A percentile compares a stretch with the other conserved stretches of the same genome.
Conservation (phyloP, 805 yeast genomes). For the Sugiyamaella smithiae region DNA sequence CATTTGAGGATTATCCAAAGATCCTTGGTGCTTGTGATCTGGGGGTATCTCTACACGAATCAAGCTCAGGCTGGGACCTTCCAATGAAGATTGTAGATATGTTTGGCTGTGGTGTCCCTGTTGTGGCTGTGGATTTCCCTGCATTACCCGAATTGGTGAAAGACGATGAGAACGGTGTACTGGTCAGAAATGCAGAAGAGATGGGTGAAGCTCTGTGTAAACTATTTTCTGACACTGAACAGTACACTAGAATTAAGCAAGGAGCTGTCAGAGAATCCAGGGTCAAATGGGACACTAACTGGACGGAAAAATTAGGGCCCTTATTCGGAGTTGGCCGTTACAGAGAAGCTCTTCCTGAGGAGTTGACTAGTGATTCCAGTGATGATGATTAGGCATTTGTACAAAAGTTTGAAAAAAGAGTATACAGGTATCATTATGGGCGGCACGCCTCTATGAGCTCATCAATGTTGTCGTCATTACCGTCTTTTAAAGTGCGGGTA, state of each 20-base stretch:
- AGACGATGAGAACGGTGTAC: constrained; percentile 66
- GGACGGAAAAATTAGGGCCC: constrained; percentile 55
- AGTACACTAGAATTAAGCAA: constrained; percentile 43
- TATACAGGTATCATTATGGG: neutral
- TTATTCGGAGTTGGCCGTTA: constrained; percentile 38
- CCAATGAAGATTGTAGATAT: constrained; percentile 97
- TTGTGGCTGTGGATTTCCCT: constrained; percentile 69
- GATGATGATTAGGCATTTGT: constrained; percentile 4
- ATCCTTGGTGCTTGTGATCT: constrained; percentile 75
- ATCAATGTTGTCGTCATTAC: constrained; percentile 17
- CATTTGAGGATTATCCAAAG: constrained; percentile 73
- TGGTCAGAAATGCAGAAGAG: constrained; percentile 43
- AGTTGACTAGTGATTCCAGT: neutral
- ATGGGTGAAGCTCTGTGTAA: constrained; percentile 43
- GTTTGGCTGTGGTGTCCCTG: constrained; percentile 96
- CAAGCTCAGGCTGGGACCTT: constrained; percentile 89
- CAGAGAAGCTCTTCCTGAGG: constrained; percentile 8
- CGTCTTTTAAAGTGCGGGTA: constrained; percentile 15
- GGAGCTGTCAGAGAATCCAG: constrained; percentile 77
- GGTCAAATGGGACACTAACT: constrained; percentile 70
- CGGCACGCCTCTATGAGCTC: neutral
- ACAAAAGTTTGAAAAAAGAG: neutral
- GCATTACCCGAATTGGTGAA: constrained; percentile 77
- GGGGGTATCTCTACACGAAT: constrained; percentile 86
- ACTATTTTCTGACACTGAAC: constrained; percentile 32